Percentiles rank a stretch among this genome's conserved stretches.
phyloP scores from a whole-genome alignment of 2,329 filamentous ascomycete species.

The Colletotrichum lentis region DNA sequence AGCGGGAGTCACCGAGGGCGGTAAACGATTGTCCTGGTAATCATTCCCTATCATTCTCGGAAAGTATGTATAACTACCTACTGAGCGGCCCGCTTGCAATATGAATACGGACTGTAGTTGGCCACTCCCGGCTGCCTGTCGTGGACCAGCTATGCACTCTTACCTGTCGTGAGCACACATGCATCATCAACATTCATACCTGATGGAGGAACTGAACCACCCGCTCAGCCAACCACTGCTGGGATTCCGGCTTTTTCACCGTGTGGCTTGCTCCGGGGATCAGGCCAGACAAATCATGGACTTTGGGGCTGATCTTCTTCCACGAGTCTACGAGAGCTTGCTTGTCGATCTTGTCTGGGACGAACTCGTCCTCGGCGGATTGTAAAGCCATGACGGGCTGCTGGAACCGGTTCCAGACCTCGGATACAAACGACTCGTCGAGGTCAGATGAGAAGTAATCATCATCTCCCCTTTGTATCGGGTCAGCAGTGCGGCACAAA shows the following conservation, averaged over 20 bases:
- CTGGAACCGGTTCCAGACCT: slow-evolving; percentile 72
- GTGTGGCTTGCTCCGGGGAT: slow-evolving; percentile 63
- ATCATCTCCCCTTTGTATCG: slow-evolving; percentile 69
- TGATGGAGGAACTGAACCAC: slow-evolving; percentile 57
- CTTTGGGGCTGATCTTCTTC: slow-evolving; percentile 55
- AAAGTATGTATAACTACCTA: not conserved
- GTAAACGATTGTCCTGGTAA: not conserved
- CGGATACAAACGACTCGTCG: slow-evolving; percentile 60
- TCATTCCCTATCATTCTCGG: not conserved
- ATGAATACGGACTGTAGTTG: not conserved
- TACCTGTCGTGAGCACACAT: not conserved
- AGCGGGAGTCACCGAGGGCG: not conserved
- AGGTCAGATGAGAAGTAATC: slow-evolving; percentile 89
- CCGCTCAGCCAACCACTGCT: slow-evolving; percentile 59
- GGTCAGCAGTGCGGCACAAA: not conserved
- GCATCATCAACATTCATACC: not conserved
- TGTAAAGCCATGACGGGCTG: slow-evolving; percentile 71
- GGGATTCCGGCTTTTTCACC: slow-evolving; percentile 56
- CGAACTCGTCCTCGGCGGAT: slow-evolving; percentile 71
- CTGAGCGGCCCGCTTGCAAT: not conserved
- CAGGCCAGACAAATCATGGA: slow-evolving; percentile 60
- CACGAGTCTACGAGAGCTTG: slow-evolving; percentile 65
- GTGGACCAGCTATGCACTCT: not conserved
- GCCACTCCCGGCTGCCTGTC: not conserved
- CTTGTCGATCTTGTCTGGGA: slow-evolving; percentile 67